These are phyloP conservation scores for Solanum piurae DNA, from an alignment of 257 asterid genomes.

Conservation along the genomic window DNA sequence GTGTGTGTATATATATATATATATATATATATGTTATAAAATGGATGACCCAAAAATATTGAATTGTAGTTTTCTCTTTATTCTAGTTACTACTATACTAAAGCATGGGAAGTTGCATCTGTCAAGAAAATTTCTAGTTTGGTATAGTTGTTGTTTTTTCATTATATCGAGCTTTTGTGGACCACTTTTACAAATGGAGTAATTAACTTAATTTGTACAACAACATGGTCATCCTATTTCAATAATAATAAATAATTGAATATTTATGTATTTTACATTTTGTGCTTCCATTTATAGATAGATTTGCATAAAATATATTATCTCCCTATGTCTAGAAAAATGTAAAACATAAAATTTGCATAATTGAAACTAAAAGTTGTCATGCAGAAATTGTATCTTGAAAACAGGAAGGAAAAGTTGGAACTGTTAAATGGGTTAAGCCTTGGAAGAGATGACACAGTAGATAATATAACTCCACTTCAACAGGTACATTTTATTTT, in stretches of 20 bases:
- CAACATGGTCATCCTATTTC: not conserved
- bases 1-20: no score
- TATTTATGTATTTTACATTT: not conserved
- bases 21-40: no score
- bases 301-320: not conserved
- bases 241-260: not conserved
- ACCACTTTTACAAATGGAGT: not conserved
- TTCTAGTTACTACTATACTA: not conserved
- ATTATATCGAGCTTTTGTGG: not conserved
- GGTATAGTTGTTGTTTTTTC: not conserved
- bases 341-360: not conserved
- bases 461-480: constrained; percentile 26
- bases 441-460: constrained; percentile 32
- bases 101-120: not conserved
- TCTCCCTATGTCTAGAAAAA: not conserved
- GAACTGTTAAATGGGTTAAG: constrained; percentile 58
- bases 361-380: not conserved
- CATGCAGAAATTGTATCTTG: constrained; percentile 44
- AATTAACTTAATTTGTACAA: not conserved
- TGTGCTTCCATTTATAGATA: not conserved
- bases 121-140: not conserved
- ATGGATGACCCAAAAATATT: no score
- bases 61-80: not conserved
- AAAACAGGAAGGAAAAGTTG: constrained; percentile 55
- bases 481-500: constrained; percentile 28